Evolutionary conservation across 169 alveolate species (phyloP), one percentile per base, ranked within the genome.

Genomic region (Prorocentrum cordatum): DNA sequence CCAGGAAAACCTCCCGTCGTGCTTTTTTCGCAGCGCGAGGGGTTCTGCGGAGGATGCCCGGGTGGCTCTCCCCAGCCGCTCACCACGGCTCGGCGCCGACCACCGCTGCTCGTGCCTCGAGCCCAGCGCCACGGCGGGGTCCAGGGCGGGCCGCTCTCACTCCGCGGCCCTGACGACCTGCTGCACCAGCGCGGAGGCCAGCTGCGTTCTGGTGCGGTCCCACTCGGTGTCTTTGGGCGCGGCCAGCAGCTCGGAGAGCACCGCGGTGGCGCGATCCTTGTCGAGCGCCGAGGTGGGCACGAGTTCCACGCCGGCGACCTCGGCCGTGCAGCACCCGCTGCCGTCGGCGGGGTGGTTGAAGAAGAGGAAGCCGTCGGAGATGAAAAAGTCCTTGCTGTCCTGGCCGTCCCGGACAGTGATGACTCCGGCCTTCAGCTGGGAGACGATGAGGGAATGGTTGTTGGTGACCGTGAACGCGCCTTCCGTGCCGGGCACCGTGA

Each of bases 291-390:
- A 80, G 67, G 92, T 84, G 3, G 93, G 93, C 20, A 93, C 93
- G 71, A 93, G 3, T 82, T 93, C 94, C 27, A 93, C 92, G 1
- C 94, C 94, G 45, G 89, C 62, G 50, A 79, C 89, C 85, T 93
- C 94, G 2, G 93, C 94, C 0, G 93, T 80, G 87, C 93, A 88
- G 92, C 93, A 90, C 14, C 93, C 93, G 33, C 83, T 38, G 82
- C 82, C 93, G 54, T 93, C 94, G 0, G 92, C 47, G 33, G 94
- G 92, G n/a, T 92, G 92, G 79, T 87, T 70, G 82, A 87, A 84
- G 91, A 88, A 80, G 33, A 79, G 62, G 83, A 87, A 83, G 26
- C 93, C 93, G 54, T 92, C 94, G 32, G 92, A 77, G 67, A 73
- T 47, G 83, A 73, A 87, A 66, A 47, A 87, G 75, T 71, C 87